A percentile compares a stretch with the other conserved stretches of the same genome.
phyloP scores from a whole-genome alignment of 2,329 filamentous ascomycete species.

The Tolypocladium endophyticum region DNA sequence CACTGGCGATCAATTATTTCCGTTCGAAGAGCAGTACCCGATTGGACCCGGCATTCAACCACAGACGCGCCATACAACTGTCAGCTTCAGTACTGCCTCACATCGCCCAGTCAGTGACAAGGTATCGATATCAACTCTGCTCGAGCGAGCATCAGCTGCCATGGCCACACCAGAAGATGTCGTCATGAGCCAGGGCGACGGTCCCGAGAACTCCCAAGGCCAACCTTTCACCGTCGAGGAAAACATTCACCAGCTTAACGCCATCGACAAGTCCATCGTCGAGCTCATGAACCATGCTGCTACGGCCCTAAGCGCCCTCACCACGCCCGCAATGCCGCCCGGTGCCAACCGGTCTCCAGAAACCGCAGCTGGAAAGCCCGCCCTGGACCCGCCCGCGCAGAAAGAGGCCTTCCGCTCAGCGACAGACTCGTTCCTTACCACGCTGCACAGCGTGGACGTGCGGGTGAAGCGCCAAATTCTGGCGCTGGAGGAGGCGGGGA shows the following conservation, averaged over 20 bases:
- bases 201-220: conserved; percentile 8
- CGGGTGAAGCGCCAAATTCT: conserved; percentile 57
- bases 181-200: conserved; percentile 15
- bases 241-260: conserved; percentile 69
- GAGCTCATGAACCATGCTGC: conserved; percentile 33
- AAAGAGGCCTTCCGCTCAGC: conserved; percentile 47
- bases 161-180: conserved; percentile 23
- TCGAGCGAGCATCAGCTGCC: not conserved
- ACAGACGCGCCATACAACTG: not conserved
- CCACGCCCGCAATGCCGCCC: conserved; percentile 17
- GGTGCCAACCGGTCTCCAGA: conserved; percentile 7
- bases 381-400: conserved; percentile 35
- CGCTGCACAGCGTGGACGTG: conserved; percentile 65
- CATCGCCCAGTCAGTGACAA: not conserved
- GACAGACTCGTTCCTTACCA: conserved; percentile 58
- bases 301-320: conserved; percentile 33
- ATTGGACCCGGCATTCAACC: not conserved
- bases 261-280: conserved; percentile 55
- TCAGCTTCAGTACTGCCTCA: not conserved
- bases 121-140: not conserved
- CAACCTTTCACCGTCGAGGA: conserved; percentile 62
- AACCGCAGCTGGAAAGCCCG: conserved; percentile 7
- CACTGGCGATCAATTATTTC: not conserved
- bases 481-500: conserved; percentile 70
- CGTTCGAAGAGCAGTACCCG: not conserved